These are phyloP conservation scores for Erythrophleum fordii DNA, from an alignment of 306 rosid species.

Conservation along the genomic window DNA sequence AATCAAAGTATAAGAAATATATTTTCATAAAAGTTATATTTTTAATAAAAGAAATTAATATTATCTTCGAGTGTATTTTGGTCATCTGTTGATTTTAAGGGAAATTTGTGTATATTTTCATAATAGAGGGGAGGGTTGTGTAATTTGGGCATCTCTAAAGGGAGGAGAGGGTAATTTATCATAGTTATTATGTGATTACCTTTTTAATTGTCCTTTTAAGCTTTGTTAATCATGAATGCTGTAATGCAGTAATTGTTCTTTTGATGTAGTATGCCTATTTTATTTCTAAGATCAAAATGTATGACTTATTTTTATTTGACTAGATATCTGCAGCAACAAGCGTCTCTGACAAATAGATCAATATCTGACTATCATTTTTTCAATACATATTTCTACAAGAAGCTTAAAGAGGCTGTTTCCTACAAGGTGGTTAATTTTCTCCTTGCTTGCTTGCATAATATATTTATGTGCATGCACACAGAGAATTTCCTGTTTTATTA, in stretches of 20 bases:
- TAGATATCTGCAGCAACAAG: constrained; percentile 82
- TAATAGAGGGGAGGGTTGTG: not conserved
- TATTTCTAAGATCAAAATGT: constrained; percentile 21
- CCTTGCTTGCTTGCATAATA: constrained; percentile 26
- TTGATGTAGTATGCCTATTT: constrained; percentile 23
- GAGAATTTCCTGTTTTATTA: constrained; percentile 1
- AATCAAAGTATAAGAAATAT: not conserved
- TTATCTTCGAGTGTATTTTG: not conserved
- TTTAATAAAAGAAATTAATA: not conserved
- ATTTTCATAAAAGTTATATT: not conserved
- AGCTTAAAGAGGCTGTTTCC: constrained; percentile 88
- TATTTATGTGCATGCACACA: constrained; percentile 21
- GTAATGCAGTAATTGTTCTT: constrained; percentile 14
- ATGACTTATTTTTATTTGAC: constrained; percentile 39
- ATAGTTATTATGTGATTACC: constrained; percentile 7
- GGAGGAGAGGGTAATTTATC: not conserved
- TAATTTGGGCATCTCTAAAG: not conserved
- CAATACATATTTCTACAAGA: constrained; percentile 90
- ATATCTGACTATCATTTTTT: constrained; percentile 77
- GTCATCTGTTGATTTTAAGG: not conserved
- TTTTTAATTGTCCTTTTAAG: constrained; percentile 13
- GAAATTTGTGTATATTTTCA: not conserved
- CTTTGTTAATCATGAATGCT: constrained; percentile 8
- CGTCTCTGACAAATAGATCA: constrained; percentile 55
- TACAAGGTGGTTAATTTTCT: constrained; percentile 63